Conservation (phyloP, 2,329 filamentous ascomycete genomes). For the Arthrobotrys pseudoclavata region DNA sequence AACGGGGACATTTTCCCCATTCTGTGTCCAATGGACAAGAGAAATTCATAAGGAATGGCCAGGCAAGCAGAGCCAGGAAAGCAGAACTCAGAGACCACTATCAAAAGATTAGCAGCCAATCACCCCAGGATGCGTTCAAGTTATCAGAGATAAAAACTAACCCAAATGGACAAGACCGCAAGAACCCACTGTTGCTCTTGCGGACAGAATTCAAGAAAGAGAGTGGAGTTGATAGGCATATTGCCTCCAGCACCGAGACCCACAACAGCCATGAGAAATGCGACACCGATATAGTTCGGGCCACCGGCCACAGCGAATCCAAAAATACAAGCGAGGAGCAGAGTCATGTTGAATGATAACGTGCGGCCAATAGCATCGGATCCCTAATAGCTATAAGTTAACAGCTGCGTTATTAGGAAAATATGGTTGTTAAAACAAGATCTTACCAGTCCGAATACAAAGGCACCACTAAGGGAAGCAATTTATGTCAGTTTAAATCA, state of each 20-base stretch:
- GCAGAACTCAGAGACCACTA: constrained; percentile 91
- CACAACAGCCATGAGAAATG: constrained; percentile 76
- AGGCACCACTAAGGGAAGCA: constrained; percentile 35
- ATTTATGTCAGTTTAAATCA: background rate
- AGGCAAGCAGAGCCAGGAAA: constrained; percentile 74
- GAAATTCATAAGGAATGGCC: constrained; percentile 69
- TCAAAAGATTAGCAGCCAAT: constrained; percentile 54
- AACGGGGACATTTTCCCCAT: constrained; percentile 66
- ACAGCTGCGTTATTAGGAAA: background rate
- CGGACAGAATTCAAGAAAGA: constrained; percentile 75
- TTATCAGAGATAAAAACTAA: constrained; percentile 10
- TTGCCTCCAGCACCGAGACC: constrained; percentile 80
- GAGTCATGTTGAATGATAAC: constrained; percentile 82
- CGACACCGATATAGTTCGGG: constrained; percentile 78
- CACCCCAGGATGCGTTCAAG: background rate
- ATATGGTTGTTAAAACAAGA: background rate
- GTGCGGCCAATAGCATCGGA: constrained; percentile 82
- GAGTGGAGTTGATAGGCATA: constrained; percentile 68
- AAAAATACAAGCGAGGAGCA: constrained; percentile 80
- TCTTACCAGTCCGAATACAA: constrained; percentile 53
- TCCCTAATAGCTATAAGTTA: constrained; percentile 73
- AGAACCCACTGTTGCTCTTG: constrained; percentile 73
- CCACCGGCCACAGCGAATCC: constrained; percentile 77
- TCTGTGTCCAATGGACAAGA: constrained; percentile 64
- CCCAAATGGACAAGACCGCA: constrained; percentile 68